Evolutionary conservation across 345 rosid species (phyloP).

Genomic region (Hibiscus mutabilis): DNA sequence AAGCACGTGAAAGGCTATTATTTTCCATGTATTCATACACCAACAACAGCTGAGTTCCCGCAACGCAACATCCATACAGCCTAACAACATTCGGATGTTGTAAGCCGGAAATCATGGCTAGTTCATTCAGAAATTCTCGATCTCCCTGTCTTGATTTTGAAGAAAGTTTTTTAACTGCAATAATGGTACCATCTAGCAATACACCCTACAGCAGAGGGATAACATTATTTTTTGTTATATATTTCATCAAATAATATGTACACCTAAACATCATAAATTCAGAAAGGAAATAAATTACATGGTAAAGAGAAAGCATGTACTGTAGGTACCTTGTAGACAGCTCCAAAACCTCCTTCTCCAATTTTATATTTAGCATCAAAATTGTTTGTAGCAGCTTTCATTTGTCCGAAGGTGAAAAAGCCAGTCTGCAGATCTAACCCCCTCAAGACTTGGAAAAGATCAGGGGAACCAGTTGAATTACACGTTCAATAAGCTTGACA

Average conservation of each 20-base stretch:
- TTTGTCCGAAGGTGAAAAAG: constrained; percentile 33
- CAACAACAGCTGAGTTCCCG: constrained; percentile 47
- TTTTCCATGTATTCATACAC: constrained; percentile 72
- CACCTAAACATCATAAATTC: not conserved
- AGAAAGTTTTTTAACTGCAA: constrained; percentile 64
- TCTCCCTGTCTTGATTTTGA: constrained; percentile 66
- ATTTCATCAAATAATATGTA: not conserved
- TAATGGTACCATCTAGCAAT: constrained; percentile 38
- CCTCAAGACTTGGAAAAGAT: constrained; percentile 15
- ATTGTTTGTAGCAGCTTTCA: constrained; percentile 36
- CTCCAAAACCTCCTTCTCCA: constrained; percentile 50
- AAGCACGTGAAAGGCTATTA: constrained; percentile 53
- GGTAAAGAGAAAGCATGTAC: not conserved
- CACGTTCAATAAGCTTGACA: not conserved
- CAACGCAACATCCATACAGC: constrained; percentile 63
- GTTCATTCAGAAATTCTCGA: constrained; percentile 57
- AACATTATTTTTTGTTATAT: not conserved
- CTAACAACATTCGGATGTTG: constrained; percentile 63
- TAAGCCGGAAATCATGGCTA: constrained; percentile 54
- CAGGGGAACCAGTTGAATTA: not conserved
- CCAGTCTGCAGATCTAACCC: constrained; percentile 33
- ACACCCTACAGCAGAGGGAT: constrained; percentile 31
- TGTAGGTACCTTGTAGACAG: constrained; percentile 33
- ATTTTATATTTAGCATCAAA: constrained; percentile 33
- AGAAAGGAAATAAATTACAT: not conserved